phyloP scores from a whole-genome alignment of 2,329 filamentous ascomycete genomes.

The Nemania sp. region DNA sequence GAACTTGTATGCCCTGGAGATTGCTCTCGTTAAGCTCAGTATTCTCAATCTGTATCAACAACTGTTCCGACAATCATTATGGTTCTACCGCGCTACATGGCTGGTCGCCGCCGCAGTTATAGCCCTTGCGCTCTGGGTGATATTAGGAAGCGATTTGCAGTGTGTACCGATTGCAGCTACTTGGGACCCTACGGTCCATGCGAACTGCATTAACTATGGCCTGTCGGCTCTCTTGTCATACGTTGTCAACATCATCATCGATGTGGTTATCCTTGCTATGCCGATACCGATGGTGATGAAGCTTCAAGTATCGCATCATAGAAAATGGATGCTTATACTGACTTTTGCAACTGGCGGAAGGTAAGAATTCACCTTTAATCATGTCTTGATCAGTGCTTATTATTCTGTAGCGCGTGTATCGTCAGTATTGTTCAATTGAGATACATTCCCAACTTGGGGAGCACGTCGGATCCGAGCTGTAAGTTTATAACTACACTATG shows the following conservation, averaged over 20 bases:
- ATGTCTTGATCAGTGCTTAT: not conserved
- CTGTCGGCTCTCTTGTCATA: slow-evolving; percentile 12
- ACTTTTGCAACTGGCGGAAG: slow-evolving; percentile 23
- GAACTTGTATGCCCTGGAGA: not conserved
- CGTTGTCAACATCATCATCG: slow-evolving; percentile 19
- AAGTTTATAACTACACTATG: too few species aligned
- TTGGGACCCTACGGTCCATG: slow-evolving; percentile 16
- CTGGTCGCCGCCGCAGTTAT: not conserved
- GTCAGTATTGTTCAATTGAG: slow-evolving; percentile 23
- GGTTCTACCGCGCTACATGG: slow-evolving; percentile 2
- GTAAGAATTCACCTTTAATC: not conserved
- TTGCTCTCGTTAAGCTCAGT: slow-evolving; percentile 8
- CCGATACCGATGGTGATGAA: slow-evolving; percentile 21
- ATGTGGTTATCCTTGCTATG: slow-evolving; percentile 18
- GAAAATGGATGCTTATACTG: slow-evolving; percentile 16
- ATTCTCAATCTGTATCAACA: slow-evolving; percentile 2
- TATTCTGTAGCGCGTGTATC: slow-evolving; percentile 18
- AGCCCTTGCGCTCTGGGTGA: not conserved
- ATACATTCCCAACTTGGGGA: slow-evolving; percentile 19
- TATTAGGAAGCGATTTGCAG: slow-evolving; percentile 21
- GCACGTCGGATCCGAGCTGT: slow-evolving; percentile 25
- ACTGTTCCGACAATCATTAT: not conserved
- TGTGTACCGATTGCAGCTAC: slow-evolving; percentile 21
- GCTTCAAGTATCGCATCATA: slow-evolving; percentile 9
- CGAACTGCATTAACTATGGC: slow-evolving; percentile 22